These are phyloP conservation scores for Lenzites betulinus DNA, from an alignment of 768 basidiomycete species.

Conservation along the genomic window DNA sequence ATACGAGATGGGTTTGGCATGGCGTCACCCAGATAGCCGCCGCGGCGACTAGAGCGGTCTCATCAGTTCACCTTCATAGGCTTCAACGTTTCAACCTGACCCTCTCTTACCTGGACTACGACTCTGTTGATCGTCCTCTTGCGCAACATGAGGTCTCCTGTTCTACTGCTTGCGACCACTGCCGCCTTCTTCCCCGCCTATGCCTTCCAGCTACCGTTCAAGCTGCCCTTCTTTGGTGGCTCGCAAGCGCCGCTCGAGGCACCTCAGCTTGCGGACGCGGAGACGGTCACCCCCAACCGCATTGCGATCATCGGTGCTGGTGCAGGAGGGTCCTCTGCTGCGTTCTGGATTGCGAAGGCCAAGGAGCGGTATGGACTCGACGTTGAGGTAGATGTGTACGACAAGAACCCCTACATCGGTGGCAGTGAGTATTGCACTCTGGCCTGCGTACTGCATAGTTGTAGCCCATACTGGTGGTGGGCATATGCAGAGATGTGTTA, in stretches of 20 bases:
- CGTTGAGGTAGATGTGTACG: constrained; percentile 84
- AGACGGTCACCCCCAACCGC: constrained; percentile 40
- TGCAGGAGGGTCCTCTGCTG: constrained; percentile 83
- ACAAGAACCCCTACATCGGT: constrained; percentile 73
- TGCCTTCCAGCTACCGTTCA: constrained; percentile 25
- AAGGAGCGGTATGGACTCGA: constrained; percentile 68
- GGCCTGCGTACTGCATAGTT: too few relatives aligned
- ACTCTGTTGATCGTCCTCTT: neutral
- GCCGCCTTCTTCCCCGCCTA: constrained; percentile 15
- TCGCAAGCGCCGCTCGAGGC: constrained; percentile 9
- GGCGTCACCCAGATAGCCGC: too few relatives aligned
- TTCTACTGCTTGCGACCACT: constrained; percentile 5
- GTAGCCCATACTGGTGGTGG: too few relatives aligned
- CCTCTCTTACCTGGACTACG: neutral
- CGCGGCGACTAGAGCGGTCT: too few relatives aligned
- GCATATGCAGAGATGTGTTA: too few relatives aligned
- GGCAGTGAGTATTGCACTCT: constrained; percentile 63
- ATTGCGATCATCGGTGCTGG: constrained; percentile 92
- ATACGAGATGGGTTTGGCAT: too few relatives aligned
- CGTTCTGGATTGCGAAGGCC: constrained; percentile 81
- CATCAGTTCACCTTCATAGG: too few relatives aligned
- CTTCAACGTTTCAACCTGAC: too few relatives aligned
- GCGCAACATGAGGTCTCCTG: constrained; percentile 14
- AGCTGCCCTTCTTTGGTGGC: constrained; percentile 18
- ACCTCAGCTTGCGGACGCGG: constrained; percentile 1